Percentiles rank a stretch among this genome's conserved stretches.
Conservation (phyloP, 164 flowering plant genomes). For the Vitis riparia region DNA sequence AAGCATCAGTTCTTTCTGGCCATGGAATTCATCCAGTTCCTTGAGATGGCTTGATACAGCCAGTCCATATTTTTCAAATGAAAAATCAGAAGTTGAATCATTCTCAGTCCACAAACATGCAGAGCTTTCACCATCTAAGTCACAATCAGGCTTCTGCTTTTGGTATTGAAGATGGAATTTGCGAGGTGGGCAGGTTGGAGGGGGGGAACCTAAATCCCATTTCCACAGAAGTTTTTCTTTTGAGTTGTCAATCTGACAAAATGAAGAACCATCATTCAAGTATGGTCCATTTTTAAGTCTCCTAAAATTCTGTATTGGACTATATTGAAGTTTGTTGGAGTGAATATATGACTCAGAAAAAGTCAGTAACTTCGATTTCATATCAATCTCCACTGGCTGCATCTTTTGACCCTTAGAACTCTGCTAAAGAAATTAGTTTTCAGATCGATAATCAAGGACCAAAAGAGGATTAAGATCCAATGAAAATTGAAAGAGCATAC, state of each 20-base stretch:
- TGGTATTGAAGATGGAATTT: conserved; percentile 11
- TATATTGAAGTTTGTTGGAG: conserved; percentile 12
- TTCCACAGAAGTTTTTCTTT: conserved; percentile 17
- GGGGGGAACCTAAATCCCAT: conserved; percentile 15
- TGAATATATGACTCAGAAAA: conserved; percentile 16
- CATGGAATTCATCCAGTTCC: conserved; percentile 21
- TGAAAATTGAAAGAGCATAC: conserved; percentile 27
- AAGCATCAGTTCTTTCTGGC: conserved; percentile 12
- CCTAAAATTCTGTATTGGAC: conserved; percentile 7
- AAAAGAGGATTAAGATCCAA: background rate
- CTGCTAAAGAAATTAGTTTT: conserved; percentile 22
- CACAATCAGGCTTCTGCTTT: conserved; percentile 7
- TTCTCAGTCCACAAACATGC: conserved; percentile 7
- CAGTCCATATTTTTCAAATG: conserved; percentile 15
- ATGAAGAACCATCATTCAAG: conserved; percentile 14
- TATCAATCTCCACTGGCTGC: conserved; percentile 4
- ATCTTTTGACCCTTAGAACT: conserved; percentile 4
- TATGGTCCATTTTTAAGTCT: conserved; percentile 17
- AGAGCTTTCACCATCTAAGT: conserved; percentile 5
- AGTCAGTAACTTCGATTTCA: conserved; percentile 13
- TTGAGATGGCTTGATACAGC: conserved; percentile 6
- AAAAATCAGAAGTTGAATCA: conserved; percentile 12
- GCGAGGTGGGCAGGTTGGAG: conserved; percentile 9
- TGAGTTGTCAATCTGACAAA: conserved; percentile 10
- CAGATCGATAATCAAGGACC: conserved; percentile 1